Conservation (phyloP, 768 basidiomycete species). For the Kondoa malvinella region DNA sequence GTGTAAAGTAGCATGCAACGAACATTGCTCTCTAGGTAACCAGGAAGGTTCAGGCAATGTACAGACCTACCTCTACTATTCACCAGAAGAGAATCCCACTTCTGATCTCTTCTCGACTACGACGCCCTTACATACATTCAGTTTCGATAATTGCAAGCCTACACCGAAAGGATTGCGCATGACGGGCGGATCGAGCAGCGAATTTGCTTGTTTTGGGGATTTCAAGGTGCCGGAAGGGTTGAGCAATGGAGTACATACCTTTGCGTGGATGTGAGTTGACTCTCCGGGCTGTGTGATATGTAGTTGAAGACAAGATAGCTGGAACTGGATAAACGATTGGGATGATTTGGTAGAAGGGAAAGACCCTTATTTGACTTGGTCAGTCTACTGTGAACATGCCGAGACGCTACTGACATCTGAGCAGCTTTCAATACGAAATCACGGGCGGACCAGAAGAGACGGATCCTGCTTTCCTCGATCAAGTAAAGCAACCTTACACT, state of each 20-base stretch:
- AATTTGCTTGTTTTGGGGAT: background rate
- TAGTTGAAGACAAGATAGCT: background rate
- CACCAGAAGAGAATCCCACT: background rate
- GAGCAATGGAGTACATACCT: background rate
- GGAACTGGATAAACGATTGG: background rate
- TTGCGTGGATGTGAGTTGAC: background rate
- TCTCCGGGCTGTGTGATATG: background rate
- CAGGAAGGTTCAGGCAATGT: background rate
- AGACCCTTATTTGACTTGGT: background rate
- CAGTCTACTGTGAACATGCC: background rate
- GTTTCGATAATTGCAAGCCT: background rate
- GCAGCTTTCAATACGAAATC: background rate
- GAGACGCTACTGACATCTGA: background rate
- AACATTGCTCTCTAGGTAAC: background rate
- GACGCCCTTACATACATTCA: background rate
- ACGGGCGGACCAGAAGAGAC: background rate
- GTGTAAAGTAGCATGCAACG: background rate
- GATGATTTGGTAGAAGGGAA: background rate
- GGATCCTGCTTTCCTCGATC: background rate
- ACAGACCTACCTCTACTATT: background rate
- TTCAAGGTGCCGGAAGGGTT: background rate
- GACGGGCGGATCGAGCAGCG: background rate
- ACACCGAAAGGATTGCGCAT: background rate
- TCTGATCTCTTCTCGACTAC: background rate
- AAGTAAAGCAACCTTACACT: background rate